Evolutionary conservation across 371 early-diverging fungal species (phyloP).

Genomic region (Actinomortierella ambigua): DNA sequence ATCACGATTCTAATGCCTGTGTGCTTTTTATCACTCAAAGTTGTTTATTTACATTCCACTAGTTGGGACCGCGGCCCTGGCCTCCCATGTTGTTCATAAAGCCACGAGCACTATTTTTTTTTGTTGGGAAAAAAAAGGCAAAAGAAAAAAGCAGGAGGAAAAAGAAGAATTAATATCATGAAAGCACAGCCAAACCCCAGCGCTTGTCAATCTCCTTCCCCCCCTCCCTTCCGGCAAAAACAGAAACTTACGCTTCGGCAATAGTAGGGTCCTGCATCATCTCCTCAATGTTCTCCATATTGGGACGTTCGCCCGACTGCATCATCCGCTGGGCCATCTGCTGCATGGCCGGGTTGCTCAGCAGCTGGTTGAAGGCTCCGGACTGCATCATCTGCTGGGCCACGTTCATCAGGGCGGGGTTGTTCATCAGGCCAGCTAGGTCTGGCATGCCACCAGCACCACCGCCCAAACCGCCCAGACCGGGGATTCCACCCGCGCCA

Average conservation of each 20-base stretch:
- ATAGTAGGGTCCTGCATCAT: conserved; percentile 85
- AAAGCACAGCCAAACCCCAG: neutral
- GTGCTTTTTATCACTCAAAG: too few relatives aligned
- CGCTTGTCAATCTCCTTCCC: neutral
- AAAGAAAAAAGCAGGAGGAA: neutral
- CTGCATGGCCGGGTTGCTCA: conserved; percentile 89
- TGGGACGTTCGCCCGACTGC: conserved; percentile 56
- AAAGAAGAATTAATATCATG: neutral
- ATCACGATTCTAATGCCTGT: too few relatives aligned
- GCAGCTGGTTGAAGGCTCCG: conserved; percentile 81
- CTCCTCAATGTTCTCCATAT: conserved; percentile 64
- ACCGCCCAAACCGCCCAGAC: conserved; percentile 48
- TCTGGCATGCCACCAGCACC: conserved; percentile 74
- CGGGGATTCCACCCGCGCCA: conserved; percentile 40
- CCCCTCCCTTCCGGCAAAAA: neutral
- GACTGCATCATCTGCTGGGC: conserved; percentile 94
- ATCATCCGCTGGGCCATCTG: conserved; percentile 88
- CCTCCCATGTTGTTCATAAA: conserved; percentile 62
- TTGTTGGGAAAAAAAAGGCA: neutral
- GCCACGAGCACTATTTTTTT: conserved; percentile 64
- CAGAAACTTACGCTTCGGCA: conserved; percentile 65
- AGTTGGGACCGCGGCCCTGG: neutral
- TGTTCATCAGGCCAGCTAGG: conserved; percentile 77
- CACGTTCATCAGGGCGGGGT: conserved; percentile 94
- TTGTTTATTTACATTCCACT: too few relatives aligned